phyloP scores from a whole-genome alignment of 169 alveolate species.

The Ichthyophthirius multifiliis region DNA sequence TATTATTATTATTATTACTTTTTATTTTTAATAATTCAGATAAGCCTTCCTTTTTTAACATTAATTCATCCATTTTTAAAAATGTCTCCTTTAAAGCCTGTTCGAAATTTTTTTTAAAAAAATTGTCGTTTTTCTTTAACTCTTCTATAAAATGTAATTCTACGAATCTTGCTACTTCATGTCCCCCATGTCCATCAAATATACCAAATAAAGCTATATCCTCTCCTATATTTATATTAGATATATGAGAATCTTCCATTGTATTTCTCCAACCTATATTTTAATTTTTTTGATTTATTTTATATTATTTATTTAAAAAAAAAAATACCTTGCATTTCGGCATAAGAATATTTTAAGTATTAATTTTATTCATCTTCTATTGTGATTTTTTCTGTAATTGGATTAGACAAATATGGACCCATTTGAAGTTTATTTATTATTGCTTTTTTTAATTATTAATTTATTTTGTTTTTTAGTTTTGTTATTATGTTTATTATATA shows the following conservation, averaged over 20 bases:
- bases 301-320: too few species aligned
- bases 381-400: too few species aligned
- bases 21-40: conserved; percentile 37
- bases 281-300: too few species aligned
- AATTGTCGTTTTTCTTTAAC: conserved; percentile 48
- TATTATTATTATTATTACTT: not conserved
- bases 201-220: conserved; percentile 59
- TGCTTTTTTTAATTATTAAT: too few species aligned
- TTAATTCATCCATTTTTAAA: conserved; percentile 66
- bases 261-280: conserved; percentile 77
- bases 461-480: too few species aligned
- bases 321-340: conserved; percentile 54
- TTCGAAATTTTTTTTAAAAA: conserved; percentile 49
- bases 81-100: conserved; percentile 77
- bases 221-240: conserved; percentile 31
- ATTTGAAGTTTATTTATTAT: too few species aligned
- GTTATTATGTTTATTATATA: too few species aligned
- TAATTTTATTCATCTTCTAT: not conserved
- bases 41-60: conserved; percentile 51
- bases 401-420: too few species aligned
- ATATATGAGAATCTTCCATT: conserved; percentile 86
- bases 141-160: conserved; percentile 56
- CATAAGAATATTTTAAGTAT: not conserved
- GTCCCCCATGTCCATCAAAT: conserved; percentile 86
- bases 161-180: conserved; percentile 77